Evolutionary conservation across 1,284 basidiomycete species (phyloP), one percentile per base, ranked within the genome.

Genomic region (Vanrija sp.): DNA sequence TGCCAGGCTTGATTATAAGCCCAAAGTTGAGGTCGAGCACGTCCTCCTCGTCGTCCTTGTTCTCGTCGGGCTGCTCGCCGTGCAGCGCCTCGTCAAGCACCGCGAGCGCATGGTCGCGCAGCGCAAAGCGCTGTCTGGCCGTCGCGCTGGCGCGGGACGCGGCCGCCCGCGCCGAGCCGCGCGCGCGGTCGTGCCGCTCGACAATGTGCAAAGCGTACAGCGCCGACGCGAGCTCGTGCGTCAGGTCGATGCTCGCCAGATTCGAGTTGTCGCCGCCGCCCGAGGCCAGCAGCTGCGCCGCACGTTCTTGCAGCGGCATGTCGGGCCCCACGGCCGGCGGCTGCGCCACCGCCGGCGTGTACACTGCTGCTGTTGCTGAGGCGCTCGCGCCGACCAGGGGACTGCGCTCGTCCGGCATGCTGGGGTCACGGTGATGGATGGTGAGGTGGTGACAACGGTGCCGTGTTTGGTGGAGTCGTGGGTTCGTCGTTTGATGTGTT

Each of bases 191-290:
- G 44, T 61, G 60, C 29, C 60, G 52, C 45, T 61, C 60, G 28
- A 61, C 60, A 43, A 61, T 51, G 53, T 61, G 60, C 38, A 61
- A 53, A 29, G 60, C 60, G 38, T 61, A 61, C 34, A 61, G 43
- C 15, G 46, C 45, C 34, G 47, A 50, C 3, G 53, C 60, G 29
- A 61, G 44, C 51, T 61, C 60, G 45, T 61, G 55, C 25, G 60
- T 61, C 9, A 61, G 18, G 52, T 61, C 60, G 6, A 52, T 19
- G 14, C 49, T 18, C n/a, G 28, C n/a, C 23, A 43, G 40, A 40
- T 16, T 50, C 42, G 38, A 6, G 8, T 52, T 51, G 42, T 44
- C 49, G 3, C 42, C 28, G 19, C 34, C 57, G 51, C 57, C 57
- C 28, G 40, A 12, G 12, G 43, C 21, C 16, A 59, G 54, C 21